Conservation (phyloP, 2,329 filamentous ascomycete genomes). For the Xylogone sp. region DNA sequence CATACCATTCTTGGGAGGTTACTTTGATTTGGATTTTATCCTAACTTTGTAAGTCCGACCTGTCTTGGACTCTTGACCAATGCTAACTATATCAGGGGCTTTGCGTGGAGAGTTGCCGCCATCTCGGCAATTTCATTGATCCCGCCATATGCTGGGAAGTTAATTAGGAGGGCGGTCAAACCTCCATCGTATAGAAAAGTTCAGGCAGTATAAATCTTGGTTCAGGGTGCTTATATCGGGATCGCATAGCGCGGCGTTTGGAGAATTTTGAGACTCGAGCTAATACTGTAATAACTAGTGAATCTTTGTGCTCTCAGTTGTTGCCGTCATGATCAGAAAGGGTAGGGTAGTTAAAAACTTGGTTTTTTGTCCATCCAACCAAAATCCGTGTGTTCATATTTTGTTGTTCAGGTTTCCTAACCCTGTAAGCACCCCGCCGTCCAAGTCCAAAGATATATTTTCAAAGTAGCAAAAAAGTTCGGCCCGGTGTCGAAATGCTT, state of each 20-base stretch:
- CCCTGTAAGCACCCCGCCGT: too few species aligned
- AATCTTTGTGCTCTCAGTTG: background rate
- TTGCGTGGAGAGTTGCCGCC: conserved; percentile 81
- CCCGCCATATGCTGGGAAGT: conserved; percentile 82
- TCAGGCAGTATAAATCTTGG: conserved; percentile 49
- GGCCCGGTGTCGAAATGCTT: too few species aligned
- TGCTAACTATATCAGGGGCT: conserved; percentile 52
- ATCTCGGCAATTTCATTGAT: conserved; percentile 78
- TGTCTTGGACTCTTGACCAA: conserved; percentile 10
- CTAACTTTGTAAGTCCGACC: conserved; percentile 55
- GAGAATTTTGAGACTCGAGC: background rate
- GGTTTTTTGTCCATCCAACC: too few species aligned
- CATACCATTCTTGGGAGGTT: conserved; percentile 82
- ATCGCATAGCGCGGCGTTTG: background rate
- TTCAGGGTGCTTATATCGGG: background rate
- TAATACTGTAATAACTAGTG: background rate
- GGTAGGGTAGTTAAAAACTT: too few species aligned
- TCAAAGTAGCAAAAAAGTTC: too few species aligned
- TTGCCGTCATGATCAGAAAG: background rate
- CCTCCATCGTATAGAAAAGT: conserved; percentile 96
- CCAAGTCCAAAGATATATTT: too few species aligned
- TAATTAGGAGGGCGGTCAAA: conserved; percentile 79
- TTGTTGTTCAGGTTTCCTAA: too few species aligned
- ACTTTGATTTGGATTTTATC: conserved; percentile 82
- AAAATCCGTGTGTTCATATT: too few species aligned